Percentiles rank a stretch among this genome's conserved stretches.
Evolutionary conservation across 225 moss, liverwort and hornwort genomes (phyloP).

Genomic region (Pleurozium schreberi): DNA sequence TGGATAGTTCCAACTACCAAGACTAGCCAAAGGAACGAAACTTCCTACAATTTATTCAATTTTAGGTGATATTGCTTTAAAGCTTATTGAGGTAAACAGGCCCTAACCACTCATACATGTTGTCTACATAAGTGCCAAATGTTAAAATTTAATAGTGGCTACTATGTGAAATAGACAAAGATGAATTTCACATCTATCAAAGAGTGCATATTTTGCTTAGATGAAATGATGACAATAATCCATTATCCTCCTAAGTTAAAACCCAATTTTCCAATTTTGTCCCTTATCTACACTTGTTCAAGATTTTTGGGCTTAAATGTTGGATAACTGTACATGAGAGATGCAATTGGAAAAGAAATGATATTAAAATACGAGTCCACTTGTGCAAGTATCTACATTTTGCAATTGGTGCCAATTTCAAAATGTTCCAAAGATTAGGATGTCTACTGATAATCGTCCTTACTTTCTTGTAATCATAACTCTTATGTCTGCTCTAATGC

Average conservation of each 20-base stretch:
- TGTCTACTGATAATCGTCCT: background rate
- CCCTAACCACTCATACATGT: background rate
- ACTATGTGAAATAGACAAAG: background rate
- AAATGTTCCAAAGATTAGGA: background rate
- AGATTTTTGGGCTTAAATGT: too few relatives aligned
- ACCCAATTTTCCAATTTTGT: background rate
- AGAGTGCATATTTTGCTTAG: too few relatives aligned
- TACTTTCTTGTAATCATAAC: background rate
- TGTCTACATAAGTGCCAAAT: too few relatives aligned
- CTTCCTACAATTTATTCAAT: background rate
- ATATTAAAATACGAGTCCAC: accelerated
- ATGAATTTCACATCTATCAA: background rate
- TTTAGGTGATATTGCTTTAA: too few relatives aligned
- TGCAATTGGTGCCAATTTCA: too few relatives aligned
- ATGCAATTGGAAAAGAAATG: background rate
- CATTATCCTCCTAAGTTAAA: too few relatives aligned
- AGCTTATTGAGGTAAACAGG: too few relatives aligned
- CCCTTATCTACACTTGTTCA: background rate
- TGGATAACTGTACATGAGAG: accelerated
- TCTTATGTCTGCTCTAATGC: background rate
- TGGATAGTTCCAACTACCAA: background rate
- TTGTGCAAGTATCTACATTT: too few relatives aligned
- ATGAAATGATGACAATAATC: background rate
- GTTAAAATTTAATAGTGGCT: background rate
- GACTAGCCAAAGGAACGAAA: background rate